These are phyloP conservation scores for Syzygium grande DNA, from an alignment of 345 rosid species.

Conservation along the genomic window DNA sequence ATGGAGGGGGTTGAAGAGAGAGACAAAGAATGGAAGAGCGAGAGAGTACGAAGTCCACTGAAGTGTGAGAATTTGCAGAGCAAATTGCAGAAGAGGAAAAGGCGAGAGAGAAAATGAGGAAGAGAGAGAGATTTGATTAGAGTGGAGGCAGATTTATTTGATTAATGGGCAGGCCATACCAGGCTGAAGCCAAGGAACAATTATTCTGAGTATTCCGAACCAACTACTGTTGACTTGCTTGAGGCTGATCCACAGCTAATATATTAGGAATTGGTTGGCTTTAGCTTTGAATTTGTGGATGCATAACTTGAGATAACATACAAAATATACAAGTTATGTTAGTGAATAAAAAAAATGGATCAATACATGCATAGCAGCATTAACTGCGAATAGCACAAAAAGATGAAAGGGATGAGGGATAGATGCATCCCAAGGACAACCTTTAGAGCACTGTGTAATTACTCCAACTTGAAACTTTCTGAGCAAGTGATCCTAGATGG, in stretches of 20 bases:
- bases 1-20: not conserved
- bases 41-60: not conserved
- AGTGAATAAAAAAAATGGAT: not conserved
- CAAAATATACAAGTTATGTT: not conserved
- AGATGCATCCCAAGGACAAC: not conserved
- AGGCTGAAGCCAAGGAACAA: slow-evolving; percentile 37
- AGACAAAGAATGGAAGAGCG: not conserved
- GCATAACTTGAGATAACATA: slow-evolving; percentile 26
- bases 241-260: slow-evolving; percentile 53
- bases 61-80: not conserved
- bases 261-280: slow-evolving; percentile 47
- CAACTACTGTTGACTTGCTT: slow-evolving; percentile 46
- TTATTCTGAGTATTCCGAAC: slow-evolving; percentile 56
- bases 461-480: not conserved
- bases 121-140: not conserved
- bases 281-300: slow-evolving; percentile 43
- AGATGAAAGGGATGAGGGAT: not conserved
- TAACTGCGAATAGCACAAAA: not conserved
- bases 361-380: not conserved
- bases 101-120: not conserved
- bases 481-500: not conserved
- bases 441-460: not conserved
- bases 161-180: not conserved
- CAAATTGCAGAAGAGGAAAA: not conserved
- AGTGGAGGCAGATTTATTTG: not conserved